Evolutionary conservation across 805 yeast genomes (phyloP).

Genomic region (Ogataea paradorogensis): DNA sequence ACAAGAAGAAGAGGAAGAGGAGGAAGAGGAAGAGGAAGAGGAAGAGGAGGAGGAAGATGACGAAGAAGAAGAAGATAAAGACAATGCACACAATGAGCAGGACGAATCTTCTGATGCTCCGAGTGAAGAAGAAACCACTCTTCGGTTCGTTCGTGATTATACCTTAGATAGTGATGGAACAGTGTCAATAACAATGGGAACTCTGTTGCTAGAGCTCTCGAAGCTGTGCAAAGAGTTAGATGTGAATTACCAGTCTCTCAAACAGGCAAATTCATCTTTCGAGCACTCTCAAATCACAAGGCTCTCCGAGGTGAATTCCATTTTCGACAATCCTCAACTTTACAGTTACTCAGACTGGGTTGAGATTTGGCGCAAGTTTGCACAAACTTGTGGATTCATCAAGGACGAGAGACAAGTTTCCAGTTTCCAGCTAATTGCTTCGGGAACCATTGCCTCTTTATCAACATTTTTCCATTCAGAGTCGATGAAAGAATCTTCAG

Average conservation of each 20-base stretch:
- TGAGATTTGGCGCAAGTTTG: conserved; percentile 39
- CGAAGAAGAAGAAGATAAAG: conserved; percentile 12
- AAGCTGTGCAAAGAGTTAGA: conserved; percentile 20
- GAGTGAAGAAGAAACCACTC: conserved; percentile 16
- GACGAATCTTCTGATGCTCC: conserved; percentile 15
- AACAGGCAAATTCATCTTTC: conserved; percentile 14
- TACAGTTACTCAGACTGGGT: conserved; percentile 34
- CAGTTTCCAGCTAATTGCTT: conserved; percentile 70
- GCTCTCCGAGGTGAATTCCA: conserved; percentile 27
- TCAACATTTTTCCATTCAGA: conserved; percentile 34
- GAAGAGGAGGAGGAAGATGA: conserved; percentile 13
- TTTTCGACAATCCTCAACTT: conserved; percentile 22
- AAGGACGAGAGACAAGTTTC: conserved; percentile 40
- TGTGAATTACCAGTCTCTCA: conserved; percentile 21
- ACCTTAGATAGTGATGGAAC: conserved; percentile 25
- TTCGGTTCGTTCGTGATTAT: conserved; percentile 17
- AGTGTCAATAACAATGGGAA: conserved; percentile 9
- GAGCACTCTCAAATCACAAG: conserved; percentile 27
- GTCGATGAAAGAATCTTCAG: conserved; percentile 27
- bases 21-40: conserved; percentile 5
- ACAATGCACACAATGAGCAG: conserved; percentile 19
- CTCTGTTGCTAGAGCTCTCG: conserved; percentile 15
- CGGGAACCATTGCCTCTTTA: conserved; percentile 56
- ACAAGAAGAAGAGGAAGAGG: conserved; percentile 8
- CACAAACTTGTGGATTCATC: conserved; percentile 32